Evolutionary conservation across 345 rosid species (phyloP).

Genomic region (Corchorus capsularis): DNA sequence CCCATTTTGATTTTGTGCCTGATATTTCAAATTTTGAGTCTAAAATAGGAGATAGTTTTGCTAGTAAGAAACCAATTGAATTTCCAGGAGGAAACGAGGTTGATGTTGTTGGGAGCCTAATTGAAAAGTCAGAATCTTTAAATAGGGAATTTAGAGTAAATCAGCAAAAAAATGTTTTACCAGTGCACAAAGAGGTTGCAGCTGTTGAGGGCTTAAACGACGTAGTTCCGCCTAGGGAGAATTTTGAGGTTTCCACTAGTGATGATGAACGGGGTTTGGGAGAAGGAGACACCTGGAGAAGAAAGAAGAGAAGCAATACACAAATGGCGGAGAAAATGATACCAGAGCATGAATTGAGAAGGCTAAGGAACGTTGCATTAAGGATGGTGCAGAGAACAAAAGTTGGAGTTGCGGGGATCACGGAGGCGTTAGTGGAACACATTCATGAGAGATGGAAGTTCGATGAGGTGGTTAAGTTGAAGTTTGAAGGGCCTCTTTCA

Average conservation of each 20-base stretch:
- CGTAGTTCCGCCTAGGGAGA: slow-evolving; percentile 12
- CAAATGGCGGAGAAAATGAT: slow-evolving; percentile 54
- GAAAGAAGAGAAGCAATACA: slow-evolving; percentile 49
- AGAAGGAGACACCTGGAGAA: slow-evolving; percentile 31
- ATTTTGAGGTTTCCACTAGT: slow-evolving; percentile 37
- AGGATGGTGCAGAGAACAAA: slow-evolving; percentile 84
- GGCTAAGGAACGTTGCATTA: slow-evolving; percentile 73
- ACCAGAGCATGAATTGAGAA: slow-evolving; percentile 73
- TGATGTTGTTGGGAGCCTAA: slow-evolving; percentile 7
- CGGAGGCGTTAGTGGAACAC: slow-evolving; percentile 63
- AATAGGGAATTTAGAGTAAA: slow-evolving; percentile 22
- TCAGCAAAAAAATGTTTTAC: neutral
- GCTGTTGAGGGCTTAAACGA: slow-evolving; percentile 19
- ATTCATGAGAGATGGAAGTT: slow-evolving; percentile 78
- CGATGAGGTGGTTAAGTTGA: slow-evolving; percentile 87
- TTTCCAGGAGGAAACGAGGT: neutral
- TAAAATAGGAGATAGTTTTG: neutral
- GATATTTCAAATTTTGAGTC: slow-evolving; percentile 7
- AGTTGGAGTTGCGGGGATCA: slow-evolving; percentile 80
- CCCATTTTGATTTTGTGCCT: slow-evolving; percentile 29
- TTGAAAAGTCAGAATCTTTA: slow-evolving; percentile 18
- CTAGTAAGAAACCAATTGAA: neutral
- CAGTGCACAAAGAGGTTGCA: slow-evolving; percentile 14
- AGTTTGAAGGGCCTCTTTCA: slow-evolving; percentile 68
- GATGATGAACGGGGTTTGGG: slow-evolving; percentile 25